phyloP scores from a whole-genome alignment of 768 basidiomycete species.

The Rhodotorula paludigena region DNA sequence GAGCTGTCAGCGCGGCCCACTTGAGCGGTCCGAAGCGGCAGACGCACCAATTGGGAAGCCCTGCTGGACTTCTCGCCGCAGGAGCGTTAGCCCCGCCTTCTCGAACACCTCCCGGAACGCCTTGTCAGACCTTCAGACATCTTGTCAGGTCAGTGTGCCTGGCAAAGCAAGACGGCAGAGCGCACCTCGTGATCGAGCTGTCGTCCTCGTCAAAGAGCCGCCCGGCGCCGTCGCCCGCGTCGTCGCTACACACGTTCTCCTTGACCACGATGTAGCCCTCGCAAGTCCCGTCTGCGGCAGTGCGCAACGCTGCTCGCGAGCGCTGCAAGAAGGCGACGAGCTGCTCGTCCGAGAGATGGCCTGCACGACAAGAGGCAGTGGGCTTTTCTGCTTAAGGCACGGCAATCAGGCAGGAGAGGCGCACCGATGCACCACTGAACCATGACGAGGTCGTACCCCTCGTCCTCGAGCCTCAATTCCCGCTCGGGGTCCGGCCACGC shows the following conservation, averaged over 20 bases:
- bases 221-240: conserved; percentile 53
- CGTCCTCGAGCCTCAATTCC: conserved; percentile 41
- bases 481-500: conserved; percentile 44
- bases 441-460: conserved; percentile 84
- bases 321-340: conserved; percentile 70
- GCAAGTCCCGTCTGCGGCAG: conserved; percentile 20
- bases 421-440: conserved; percentile 91
- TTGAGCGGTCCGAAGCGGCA: not conserved
- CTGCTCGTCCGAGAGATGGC: conserved; percentile 69
- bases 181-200: conserved; percentile 80
- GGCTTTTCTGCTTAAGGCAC: not conserved
- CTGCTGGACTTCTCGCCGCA: conserved; percentile 70
- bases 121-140: conserved; percentile 63
- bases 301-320: conserved; percentile 60
- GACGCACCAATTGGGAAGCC: conserved; percentile 62
- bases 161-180: not conserved
- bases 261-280: conserved; percentile 69
- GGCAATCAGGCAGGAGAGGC: conserved; percentile 12
- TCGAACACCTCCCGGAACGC: conserved; percentile 72
- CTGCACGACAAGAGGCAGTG: not conserved
- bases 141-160: not conserved
- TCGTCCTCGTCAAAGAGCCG: conserved; percentile 76
- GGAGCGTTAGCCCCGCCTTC: conserved; percentile 64
- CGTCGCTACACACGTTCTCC: conserved; percentile 67
- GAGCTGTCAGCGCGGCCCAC: not conserved